These are phyloP conservation scores for Nemophila menziesii DNA, from an alignment of 257 asterid genomes.

Conservation along the genomic window DNA sequence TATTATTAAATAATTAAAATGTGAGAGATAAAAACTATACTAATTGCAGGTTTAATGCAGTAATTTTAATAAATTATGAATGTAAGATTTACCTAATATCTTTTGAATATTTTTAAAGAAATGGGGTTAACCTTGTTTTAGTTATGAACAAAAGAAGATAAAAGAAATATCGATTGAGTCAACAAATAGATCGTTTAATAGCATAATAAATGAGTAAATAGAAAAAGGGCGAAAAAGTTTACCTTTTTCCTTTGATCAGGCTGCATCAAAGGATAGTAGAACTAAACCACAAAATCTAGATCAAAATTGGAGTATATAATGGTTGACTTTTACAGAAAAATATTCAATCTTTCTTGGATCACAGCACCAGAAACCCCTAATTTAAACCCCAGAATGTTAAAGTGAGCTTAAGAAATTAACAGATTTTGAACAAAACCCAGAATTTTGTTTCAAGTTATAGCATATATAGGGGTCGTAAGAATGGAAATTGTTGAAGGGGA, in stretches of 20 bases:
- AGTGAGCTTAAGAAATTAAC: background rate
- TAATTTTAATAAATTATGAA: no score
- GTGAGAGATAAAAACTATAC: no score
- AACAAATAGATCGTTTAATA: conserved; percentile 1
- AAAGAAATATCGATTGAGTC: conserved; percentile 5
- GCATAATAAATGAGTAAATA: background rate
- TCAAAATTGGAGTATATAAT: conserved; percentile 17
- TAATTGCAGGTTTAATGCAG: no score
- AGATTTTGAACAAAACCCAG: background rate
- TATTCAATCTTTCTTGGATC: conserved; percentile 7
- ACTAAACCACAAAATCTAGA: conserved; percentile 32
- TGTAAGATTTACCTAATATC: no score
- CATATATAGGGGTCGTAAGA: background rate
- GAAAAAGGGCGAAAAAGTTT: conserved; percentile 2
- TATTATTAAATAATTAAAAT: conserved; percentile 5
- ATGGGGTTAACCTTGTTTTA: no score
- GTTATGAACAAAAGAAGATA: background rate
- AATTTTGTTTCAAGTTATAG: background rate
- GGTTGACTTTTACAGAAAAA: conserved; percentile 13
- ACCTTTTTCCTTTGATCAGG: conserved; percentile 80
- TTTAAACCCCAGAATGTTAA: background rate
- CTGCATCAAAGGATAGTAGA: conserved; percentile 51
- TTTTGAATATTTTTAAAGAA: no score
- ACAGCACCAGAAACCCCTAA: background rate
- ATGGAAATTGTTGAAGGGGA: background rate